phyloP scores from a whole-genome alignment of 2,329 filamentous ascomycete genomes.

The Pseudogymnoascus sp. region DNA sequence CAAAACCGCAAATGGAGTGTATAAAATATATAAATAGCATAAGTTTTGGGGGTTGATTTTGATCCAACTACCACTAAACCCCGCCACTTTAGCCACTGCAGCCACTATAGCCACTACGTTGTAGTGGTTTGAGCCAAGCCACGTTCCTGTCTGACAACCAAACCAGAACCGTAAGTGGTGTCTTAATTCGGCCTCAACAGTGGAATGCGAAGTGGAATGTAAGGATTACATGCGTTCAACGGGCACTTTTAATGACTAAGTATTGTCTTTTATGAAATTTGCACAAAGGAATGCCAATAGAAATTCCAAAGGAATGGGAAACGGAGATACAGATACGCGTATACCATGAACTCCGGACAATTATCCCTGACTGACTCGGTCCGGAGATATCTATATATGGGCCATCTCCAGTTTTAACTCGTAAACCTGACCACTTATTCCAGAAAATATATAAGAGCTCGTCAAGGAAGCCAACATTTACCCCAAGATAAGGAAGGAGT shows the following conservation, averaged over 20 bases:
- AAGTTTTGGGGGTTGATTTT: neutral
- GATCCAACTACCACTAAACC: neutral
- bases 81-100: neutral
- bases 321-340: neutral
- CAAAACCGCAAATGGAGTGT: neutral
- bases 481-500: neutral
- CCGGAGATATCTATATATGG: neutral
- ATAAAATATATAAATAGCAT: neutral
- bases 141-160: slow-evolving; percentile 1
- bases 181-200: neutral
- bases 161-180: neutral
- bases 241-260: neutral
- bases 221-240: neutral
- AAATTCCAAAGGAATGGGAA: neutral
- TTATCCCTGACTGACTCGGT: neutral
- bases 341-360: neutral
- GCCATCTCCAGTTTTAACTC: neutral
- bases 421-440: neutral
- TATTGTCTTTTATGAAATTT: neutral
- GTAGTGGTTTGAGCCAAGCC: neutral
- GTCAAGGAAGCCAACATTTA: neutral
- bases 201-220: neutral
- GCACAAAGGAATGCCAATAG: too few relatives aligned
- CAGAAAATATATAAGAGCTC: neutral
- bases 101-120: neutral